Percentiles rank a stretch among this genome's conserved stretches.
These are phyloP conservation scores for Botryotinia narcissicola DNA, from an alignment of 2,329 filamentous ascomycete genomes.

Conservation along the genomic window DNA sequence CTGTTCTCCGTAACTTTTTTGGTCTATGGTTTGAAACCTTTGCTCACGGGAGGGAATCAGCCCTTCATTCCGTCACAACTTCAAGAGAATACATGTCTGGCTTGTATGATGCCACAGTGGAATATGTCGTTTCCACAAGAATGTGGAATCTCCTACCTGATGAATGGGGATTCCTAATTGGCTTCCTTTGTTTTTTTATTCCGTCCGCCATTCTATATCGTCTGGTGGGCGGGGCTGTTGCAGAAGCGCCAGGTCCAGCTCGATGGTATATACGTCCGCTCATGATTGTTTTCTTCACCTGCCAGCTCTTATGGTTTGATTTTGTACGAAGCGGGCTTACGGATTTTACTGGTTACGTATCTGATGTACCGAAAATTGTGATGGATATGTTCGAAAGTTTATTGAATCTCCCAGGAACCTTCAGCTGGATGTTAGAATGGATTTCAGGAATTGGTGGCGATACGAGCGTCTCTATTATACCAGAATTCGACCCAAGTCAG, in stretches of 20 bases:
- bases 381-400: neutral
- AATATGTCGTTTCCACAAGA: neutral
- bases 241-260: neutral
- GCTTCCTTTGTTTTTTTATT: neutral
- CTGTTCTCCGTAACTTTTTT: neutral
- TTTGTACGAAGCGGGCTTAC: neutral
- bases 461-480: neutral
- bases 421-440: neutral
- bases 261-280: neutral
- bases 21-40: neutral
- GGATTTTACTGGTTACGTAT: neutral
- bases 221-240: neutral
- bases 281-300: accelerated
- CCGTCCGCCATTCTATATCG: too few relatives aligned
- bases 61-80: neutral
- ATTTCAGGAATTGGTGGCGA: neutral
- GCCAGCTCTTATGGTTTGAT: too few relatives aligned
- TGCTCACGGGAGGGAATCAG: neutral
- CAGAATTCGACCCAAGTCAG: neutral
- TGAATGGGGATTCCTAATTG: neutral
- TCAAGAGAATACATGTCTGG: neutral
- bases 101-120: neutral
- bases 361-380: neutral
- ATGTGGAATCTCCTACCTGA: neutral
- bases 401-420: neutral